These are phyloP conservation scores for Penicillium lividum DNA, from an alignment of 495 filamentous ascomycete species.

Conservation along the genomic window DNA sequence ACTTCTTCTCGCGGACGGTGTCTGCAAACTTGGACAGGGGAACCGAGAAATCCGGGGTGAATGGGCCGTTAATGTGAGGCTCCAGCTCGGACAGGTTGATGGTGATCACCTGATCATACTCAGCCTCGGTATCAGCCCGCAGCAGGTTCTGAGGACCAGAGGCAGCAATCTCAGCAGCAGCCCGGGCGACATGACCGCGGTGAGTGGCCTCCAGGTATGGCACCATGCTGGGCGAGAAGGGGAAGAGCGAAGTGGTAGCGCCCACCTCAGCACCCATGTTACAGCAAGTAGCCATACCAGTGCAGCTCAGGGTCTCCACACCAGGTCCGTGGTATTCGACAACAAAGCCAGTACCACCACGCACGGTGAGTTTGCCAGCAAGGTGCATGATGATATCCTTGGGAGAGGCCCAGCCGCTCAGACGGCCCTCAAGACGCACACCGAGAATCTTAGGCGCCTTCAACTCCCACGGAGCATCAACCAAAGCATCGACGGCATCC, in stretches of 20 bases:
- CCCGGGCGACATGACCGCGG: slow-evolving; percentile 67
- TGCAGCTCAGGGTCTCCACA: slow-evolving; percentile 84
- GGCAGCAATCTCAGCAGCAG: slow-evolving; percentile 41
- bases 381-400: slow-evolving; percentile 94
- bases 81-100: slow-evolving; percentile 89
- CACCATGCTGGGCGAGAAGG: slow-evolving; percentile 68
- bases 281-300: slow-evolving; percentile 88
- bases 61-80: slow-evolving; percentile 96
- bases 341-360: slow-evolving; percentile 91
- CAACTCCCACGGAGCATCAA: slow-evolving; percentile 95
- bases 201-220: slow-evolving; percentile 84
- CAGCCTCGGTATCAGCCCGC: slow-evolving; percentile 71
- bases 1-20: slow-evolving; percentile 77
- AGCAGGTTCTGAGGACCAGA: slow-evolving; percentile 57
- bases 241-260: slow-evolving; percentile 94
- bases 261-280: slow-evolving; percentile 97
- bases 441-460: slow-evolving; percentile 91
- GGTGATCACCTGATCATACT: slow-evolving; percentile 89
- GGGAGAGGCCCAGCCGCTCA: slow-evolving; percentile 87
- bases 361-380: slow-evolving; percentile 86
- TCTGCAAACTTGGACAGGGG: slow-evolving; percentile 86
- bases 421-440: slow-evolving; percentile 78
- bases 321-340: slow-evolving; percentile 93
- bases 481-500: slow-evolving; percentile 94
- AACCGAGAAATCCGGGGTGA: slow-evolving; percentile 92